Percentiles rank a stretch among this genome's conserved stretches.
Conservation (phyloP, 2,329 filamentous ascomycete species). For the Diaporthe vaccinii region DNA sequence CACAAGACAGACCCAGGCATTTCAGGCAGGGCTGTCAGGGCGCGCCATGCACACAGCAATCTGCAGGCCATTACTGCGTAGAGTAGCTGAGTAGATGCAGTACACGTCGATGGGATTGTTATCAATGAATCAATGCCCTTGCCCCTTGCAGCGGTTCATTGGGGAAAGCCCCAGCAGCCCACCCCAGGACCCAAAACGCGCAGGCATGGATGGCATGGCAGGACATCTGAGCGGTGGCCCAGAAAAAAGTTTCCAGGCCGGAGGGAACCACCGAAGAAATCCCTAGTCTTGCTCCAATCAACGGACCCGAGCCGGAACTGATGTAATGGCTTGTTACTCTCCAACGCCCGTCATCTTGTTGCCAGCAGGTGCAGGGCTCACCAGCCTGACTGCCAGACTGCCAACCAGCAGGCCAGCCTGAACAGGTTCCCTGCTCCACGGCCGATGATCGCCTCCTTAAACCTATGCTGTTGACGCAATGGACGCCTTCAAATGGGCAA, state of each 20-base stretch:
- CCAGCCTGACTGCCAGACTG: conserved; percentile 13
- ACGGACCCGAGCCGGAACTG: conserved; percentile 30
- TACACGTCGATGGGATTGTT: conserved; percentile 11
- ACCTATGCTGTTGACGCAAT: conserved; percentile 27
- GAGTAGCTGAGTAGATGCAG: background rate
- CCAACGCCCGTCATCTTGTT: conserved; percentile 1
- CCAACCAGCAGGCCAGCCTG: conserved; percentile 12
- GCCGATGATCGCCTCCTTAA: conserved; percentile 14
- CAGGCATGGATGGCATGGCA: conserved; percentile 23
- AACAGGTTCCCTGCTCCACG: conserved; percentile 21
- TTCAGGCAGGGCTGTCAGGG: conserved; percentile 16
- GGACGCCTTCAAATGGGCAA: conserved; percentile 22
- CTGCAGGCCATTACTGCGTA: background rate
- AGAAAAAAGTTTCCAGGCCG: conserved; percentile 28
- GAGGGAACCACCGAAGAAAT: conserved; percentile 35
- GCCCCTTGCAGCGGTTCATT: conserved; percentile 22
- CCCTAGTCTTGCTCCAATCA: conserved; percentile 34
- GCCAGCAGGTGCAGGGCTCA: conserved; percentile 3
- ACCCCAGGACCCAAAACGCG: conserved; percentile 21
- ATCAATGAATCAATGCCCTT: conserved; percentile 13
- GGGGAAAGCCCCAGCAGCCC: conserved; percentile 24
- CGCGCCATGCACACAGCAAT: conserved; percentile 2
- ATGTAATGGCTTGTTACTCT: conserved; percentile 35
- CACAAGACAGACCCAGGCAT: conserved; percentile 21
- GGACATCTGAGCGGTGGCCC: conserved; percentile 25